Evolutionary conservation across 345 rosid genomes (phyloP).

Genomic region (Nasturtium officinale): DNA sequence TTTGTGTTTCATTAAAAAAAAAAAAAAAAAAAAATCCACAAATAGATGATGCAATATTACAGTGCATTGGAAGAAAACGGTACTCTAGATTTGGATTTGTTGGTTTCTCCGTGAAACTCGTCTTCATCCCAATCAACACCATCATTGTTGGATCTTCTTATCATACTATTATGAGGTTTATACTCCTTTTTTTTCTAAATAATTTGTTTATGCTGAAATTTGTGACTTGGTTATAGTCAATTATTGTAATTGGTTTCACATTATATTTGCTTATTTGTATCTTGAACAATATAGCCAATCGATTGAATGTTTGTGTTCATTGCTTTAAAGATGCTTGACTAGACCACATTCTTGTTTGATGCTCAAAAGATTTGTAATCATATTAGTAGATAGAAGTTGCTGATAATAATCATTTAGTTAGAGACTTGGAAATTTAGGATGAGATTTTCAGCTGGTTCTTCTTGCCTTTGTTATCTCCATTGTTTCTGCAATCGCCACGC

Average conservation of each 20-base stretch:
- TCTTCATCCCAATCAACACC: slow-evolving; percentile 89
- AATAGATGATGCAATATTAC: background rate
- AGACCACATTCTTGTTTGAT: background rate
- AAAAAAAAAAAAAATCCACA: background rate
- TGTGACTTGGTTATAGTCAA: background rate
- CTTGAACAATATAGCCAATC: background rate
- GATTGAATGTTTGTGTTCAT: background rate
- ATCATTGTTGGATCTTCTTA: slow-evolving; percentile 76
- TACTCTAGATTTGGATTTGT: slow-evolving; percentile 48
- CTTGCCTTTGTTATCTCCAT: slow-evolving; percentile 9
- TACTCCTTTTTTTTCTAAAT: background rate
- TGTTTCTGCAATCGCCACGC: background rate
- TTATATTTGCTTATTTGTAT: background rate
- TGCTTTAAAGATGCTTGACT: background rate
- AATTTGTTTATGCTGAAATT: background rate
- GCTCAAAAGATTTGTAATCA: slow-evolving; percentile 3
- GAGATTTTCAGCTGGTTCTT: background rate
- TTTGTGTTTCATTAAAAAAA: background rate
- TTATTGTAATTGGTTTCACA: background rate
- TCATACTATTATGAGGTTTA: slow-evolving; percentile 33
- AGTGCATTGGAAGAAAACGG: background rate
- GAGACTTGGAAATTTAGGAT: slow-evolving; percentile 2
- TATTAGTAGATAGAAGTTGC: background rate
- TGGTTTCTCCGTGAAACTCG: slow-evolving; percentile 79
- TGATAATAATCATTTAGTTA: background rate